These are phyloP conservation scores for Corymbia calophylla DNA, from an alignment of 441 rosid species.

Conservation along the genomic window DNA sequence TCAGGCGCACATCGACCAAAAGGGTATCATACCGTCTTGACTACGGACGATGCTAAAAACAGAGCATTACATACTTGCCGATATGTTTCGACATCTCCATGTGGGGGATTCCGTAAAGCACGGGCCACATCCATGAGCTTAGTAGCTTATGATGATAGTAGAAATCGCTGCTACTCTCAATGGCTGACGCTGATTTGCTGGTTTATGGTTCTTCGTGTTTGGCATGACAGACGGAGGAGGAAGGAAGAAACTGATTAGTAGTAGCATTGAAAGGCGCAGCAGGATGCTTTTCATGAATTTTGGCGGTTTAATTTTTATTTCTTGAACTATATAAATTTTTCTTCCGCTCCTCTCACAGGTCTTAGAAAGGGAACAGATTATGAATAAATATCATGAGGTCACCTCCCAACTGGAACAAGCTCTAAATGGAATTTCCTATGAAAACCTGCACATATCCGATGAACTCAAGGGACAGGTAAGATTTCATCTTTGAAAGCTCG, in stretches of 20 bases:
- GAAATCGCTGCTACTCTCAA: neutral
- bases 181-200: neutral
- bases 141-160: neutral
- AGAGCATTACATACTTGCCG: no score
- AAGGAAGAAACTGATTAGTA: neutral
- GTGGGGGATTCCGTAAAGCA: neutral
- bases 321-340: neutral
- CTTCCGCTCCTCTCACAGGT: constrained; percentile 40
- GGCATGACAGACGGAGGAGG: neutral
- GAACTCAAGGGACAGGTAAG: constrained; percentile 92
- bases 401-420: constrained; percentile 66
- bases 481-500: neutral
- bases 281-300: neutral
- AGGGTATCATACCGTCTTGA: neutral
- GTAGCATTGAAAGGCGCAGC: neutral
- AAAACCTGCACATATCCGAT: constrained; percentile 73
- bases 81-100: neutral
- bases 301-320: neutral
- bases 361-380: constrained; percentile 67
- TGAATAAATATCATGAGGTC: constrained; percentile 56
- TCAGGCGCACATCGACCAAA: fast-evolving
- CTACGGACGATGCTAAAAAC: neutral
- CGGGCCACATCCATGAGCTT: neutral
- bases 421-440: constrained; percentile 52
- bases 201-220: neutral